Evolutionary conservation across 306 rosid species (phyloP), one percentile per base, ranked within the genome.

Genomic region (Lupinus albus): DNA sequence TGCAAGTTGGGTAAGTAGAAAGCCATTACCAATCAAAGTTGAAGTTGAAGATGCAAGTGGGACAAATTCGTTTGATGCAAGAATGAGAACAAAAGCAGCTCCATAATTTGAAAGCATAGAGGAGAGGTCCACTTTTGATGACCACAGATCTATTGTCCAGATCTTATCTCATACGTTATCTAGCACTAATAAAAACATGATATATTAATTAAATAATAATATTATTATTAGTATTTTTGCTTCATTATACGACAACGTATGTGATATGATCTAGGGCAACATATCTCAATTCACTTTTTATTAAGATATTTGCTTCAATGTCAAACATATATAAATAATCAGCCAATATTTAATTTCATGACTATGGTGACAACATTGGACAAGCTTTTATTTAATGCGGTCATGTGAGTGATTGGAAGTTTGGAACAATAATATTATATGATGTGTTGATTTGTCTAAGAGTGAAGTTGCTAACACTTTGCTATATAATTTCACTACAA

Each of bases 31-130:
- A 25, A 25, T 0, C 30, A 4, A 25, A 25, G 30, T 51, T 67
- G 51, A 51, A 67, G 62, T 20, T 36, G 61, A 35, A 67, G 71
- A 15, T 33, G 32, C 33, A 48, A 30, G 12, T 14, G 47, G 60
- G 11, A 10, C 2, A 32, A 25, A 65, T 30, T 65, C 46, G 47
- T 48, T 30, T 16, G 45, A 44, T 21, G 68, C 53, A 62, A 62
- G 68, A 44, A 67, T 67, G 18, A 6, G 4, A 51, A 49, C 16
- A 67, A 63, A 21, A n/a, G 21, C 21, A 7, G 4, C 30, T 25
- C 30, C 30, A 25, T 25, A 11, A 10, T 42, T 60, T 44, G 12
- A 42, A 42, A 69, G 64, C 55, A 68, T 52, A 67, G 38, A 39
- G 30, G 64, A 67, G 38, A 39, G 30, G 64, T 42, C 45, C 32